A percentile compares a stretch with the other conserved stretches of the same genome.
These are phyloP conservation scores for Bolboschoenoplectus hybrid DNA, from an alignment of 202 grass and related monocot species.

Conservation along the genomic window DNA sequence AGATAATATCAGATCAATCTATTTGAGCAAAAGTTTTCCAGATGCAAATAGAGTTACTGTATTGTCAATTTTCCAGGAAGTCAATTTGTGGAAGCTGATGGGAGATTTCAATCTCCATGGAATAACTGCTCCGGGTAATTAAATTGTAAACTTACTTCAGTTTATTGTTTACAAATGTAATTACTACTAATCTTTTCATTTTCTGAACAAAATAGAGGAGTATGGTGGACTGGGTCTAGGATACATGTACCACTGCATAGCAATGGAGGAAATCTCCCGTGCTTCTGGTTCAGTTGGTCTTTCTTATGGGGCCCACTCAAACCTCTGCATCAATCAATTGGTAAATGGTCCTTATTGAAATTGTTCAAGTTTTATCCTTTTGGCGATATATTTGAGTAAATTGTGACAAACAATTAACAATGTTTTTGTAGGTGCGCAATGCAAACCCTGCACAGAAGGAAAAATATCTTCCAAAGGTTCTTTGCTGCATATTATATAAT, in stretches of 20 bases:
- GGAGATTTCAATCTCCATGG: constrained; percentile 97
- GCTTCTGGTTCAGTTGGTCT: constrained; percentile 91
- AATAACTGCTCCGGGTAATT: constrained; percentile 75
- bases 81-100: constrained; percentile 92
- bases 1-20: not conserved
- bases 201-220: constrained; percentile 56
- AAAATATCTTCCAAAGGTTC: constrained; percentile 86
- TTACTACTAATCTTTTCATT: constrained; percentile 32
- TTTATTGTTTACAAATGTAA: constrained; percentile 11
- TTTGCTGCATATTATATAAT: not conserved
- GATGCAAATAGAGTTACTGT: not conserved
- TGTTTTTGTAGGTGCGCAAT: constrained; percentile 64
- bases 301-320: constrained; percentile 91
- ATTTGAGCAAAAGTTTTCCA: not conserved
- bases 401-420: not conserved
- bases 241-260: constrained; percentile 95
- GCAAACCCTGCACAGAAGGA: constrained; percentile 65
- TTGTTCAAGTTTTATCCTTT: constrained; percentile 25
- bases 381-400: constrained; percentile 6
- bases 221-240: constrained; percentile 89
- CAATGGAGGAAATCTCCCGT: constrained; percentile 96
- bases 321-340: constrained; percentile 96
- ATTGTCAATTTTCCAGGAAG: constrained; percentile 41
- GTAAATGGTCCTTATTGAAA: constrained; percentile 37
- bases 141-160: constrained; percentile 12